These are phyloP conservation scores for Carex cristatella DNA, from an alignment of 176 grass and related monocot genomes.

Conservation along the genomic window DNA sequence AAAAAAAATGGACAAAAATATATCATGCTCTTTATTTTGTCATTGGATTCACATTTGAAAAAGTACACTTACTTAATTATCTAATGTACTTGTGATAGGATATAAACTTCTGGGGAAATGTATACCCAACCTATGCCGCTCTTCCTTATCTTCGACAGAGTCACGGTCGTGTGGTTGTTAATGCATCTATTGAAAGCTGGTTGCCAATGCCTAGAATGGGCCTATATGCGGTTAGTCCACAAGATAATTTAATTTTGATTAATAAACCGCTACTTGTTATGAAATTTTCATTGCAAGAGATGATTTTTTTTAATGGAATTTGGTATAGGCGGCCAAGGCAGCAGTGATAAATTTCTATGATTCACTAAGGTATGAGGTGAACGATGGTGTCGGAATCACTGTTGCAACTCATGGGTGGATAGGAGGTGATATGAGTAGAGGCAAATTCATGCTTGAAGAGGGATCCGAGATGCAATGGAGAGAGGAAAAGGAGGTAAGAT, in stretches of 20 bases:
- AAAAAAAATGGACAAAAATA: neutral
- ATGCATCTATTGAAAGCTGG: constrained; percentile 83
- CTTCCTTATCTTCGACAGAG: constrained; percentile 60
- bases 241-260: neutral
- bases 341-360: constrained; percentile 90
- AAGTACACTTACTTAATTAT: neutral
- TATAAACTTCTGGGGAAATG: constrained; percentile 95
- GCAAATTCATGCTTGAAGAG: constrained; percentile 62
- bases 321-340: constrained; percentile 70
- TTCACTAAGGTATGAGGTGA: constrained; percentile 65
- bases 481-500: constrained; percentile 49
- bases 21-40: neutral
- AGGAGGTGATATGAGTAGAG: constrained; percentile 36
- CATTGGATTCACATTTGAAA: neutral
- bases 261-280: neutral
- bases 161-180: constrained; percentile 56
- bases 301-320: neutral
- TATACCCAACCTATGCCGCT: constrained; percentile 77
- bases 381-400: constrained; percentile 65
- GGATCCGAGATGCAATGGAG: constrained; percentile 49
- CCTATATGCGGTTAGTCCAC: constrained; percentile 57
- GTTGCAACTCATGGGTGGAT: constrained; percentile 78
- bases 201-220: constrained; percentile 88
- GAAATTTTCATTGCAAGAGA: neutral
- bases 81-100: constrained; percentile 28